phyloP scores from a whole-genome alignment of 371 early-diverging fungal genomes.

The Syncephalastrum racemosum region DNA sequence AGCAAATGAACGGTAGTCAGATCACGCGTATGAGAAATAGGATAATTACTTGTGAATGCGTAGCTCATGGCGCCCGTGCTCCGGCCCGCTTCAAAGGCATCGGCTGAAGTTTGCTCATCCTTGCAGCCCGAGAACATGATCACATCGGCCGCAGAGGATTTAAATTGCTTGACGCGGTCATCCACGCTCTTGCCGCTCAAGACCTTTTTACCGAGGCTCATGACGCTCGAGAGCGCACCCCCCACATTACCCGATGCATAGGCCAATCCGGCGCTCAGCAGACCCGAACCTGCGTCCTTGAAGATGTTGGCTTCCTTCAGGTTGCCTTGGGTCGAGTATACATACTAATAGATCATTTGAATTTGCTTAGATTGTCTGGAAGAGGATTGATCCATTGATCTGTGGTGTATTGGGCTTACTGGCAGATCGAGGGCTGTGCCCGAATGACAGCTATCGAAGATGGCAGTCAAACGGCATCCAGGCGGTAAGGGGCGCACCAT shows the following conservation, averaged over 20 bases:
- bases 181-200: constrained; percentile 36
- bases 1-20: not conserved
- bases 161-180: constrained; percentile 40
- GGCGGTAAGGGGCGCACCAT: constrained; percentile 83
- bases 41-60: constrained; percentile 62
- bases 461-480: constrained; percentile 82
- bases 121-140: constrained; percentile 91
- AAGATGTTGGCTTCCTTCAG: constrained; percentile 55
- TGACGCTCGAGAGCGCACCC: constrained; percentile 47
- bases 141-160: constrained; percentile 72
- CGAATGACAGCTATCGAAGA: constrained; percentile 88
- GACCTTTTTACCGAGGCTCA: constrained; percentile 49
- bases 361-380: too few relatives aligned
- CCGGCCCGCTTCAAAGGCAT: constrained; percentile 64
- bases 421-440: constrained; percentile 89
- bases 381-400: too few relatives aligned
- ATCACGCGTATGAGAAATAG: not conserved
- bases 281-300: constrained; percentile 49
- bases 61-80: constrained; percentile 87
- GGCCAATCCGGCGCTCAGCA: constrained; percentile 52
- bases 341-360: constrained; percentile 32
- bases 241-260: constrained; percentile 51
- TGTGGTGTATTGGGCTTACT: too few relatives aligned
- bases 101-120: constrained; percentile 90
- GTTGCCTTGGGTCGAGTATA: constrained; percentile 74